Evolutionary conservation across 352 stramenopile species (phyloP).

Genomic region (Phytopythium chamaehyphon): DNA sequence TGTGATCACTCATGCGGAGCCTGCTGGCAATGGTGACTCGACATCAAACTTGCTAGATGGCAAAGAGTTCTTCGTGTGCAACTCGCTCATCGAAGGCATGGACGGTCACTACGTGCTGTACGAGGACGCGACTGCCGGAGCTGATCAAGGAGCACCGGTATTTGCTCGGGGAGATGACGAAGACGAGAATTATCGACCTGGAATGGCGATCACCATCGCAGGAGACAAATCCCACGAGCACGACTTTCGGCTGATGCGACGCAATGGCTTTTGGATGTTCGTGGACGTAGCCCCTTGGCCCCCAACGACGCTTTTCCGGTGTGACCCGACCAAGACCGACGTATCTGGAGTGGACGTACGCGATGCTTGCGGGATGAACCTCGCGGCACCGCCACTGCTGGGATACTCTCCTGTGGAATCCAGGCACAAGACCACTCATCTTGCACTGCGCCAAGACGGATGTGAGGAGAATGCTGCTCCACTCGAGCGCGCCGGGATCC

Average conservation of each 20-base stretch:
- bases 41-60: constrained; percentile 21
- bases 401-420: constrained; percentile 34
- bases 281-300: constrained; percentile 51
- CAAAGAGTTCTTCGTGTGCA: constrained; percentile 52
- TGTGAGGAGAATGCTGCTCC: constrained; percentile 3
- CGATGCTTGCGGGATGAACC: constrained; percentile 22
- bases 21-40: background rate
- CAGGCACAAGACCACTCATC: constrained; percentile 7
- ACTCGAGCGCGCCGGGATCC: background rate
- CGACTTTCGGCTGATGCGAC: constrained; percentile 52
- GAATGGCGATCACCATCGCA: background rate
- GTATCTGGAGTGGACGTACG: constrained; percentile 17
- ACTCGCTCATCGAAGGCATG: constrained; percentile 36
- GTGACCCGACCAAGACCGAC: constrained; percentile 43
- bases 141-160: constrained; percentile 32
- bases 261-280: constrained; percentile 69
- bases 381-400: constrained; percentile 26
- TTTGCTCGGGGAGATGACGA: constrained; percentile 40
- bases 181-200: constrained; percentile 3
- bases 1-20: background rate
- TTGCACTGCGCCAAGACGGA: constrained; percentile 18
- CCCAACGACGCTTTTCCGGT: constrained; percentile 53
- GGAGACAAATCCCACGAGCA: background rate
- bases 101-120: constrained; percentile 51
- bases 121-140: constrained; percentile 17